Conservation (phyloP, 331 rosid genomes). For the Spiraea crenata region DNA sequence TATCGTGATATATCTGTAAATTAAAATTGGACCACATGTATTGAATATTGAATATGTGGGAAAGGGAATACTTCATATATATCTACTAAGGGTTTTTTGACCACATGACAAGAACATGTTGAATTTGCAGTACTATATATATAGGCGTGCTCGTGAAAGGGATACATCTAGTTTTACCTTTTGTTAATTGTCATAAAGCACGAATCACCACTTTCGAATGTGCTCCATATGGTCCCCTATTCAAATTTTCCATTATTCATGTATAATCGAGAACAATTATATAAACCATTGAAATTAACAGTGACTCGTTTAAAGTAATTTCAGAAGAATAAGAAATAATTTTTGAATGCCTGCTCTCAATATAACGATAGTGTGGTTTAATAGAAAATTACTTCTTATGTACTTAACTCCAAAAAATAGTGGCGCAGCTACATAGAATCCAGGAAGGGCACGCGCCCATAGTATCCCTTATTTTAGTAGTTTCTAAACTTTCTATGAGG, state of each 20-base stretch:
- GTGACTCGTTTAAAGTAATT: no score
- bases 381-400: no score
- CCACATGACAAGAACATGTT: constrained; percentile 17
- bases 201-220: constrained; percentile 57
- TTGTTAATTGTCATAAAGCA: constrained; percentile 75
- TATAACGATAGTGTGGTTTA: no score
- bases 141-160: constrained; percentile 53
- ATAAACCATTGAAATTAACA: no score
- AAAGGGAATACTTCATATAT: constrained; percentile 17
- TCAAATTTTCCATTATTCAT: not conserved
- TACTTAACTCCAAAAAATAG: no score
- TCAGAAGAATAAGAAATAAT: no score
- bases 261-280: not conserved
- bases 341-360: no score
- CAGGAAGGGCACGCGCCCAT: no score
- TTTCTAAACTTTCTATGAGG: no score
- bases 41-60: not conserved
- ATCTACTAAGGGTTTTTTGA: constrained; percentile 8
- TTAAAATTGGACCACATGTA: constrained; percentile 8
- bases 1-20: no score
- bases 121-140: constrained; percentile 14
- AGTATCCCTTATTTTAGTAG: no score
- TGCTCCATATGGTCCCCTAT: constrained; percentile 56
- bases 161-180: constrained; percentile 38
- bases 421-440: no score